Percentiles rank a stretch among this genome's conserved stretches.
These are phyloP conservation scores for Cardamine chenopodiifolia DNA, from an alignment of 345 rosid genomes.

Conservation along the genomic window DNA sequence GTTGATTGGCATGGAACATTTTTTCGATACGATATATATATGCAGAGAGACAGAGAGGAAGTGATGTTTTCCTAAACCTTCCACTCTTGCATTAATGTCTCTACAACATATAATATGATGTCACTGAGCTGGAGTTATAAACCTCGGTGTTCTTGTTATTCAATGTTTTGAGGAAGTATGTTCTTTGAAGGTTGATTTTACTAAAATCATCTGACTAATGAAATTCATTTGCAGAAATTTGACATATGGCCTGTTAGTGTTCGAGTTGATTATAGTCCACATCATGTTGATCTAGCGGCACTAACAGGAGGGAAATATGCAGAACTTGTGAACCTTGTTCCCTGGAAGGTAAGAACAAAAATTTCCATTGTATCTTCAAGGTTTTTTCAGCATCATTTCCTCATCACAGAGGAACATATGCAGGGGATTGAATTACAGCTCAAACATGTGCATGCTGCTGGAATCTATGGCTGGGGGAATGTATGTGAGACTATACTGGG, in stretches of 20 bases:
- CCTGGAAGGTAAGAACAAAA: constrained; percentile 80
- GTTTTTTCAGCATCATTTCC: constrained; percentile 23
- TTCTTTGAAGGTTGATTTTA: constrained; percentile 15
- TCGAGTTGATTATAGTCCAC: constrained; percentile 90
- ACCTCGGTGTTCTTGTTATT: constrained; percentile 12
- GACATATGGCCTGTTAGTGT: constrained; percentile 80
- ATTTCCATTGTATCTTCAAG: not conserved
- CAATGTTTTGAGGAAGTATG: not conserved
- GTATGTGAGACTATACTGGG: constrained; percentile 83
- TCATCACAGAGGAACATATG: constrained; percentile 42
- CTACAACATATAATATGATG: constrained; percentile 7
- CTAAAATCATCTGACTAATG: constrained; percentile 39
- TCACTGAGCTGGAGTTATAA: constrained; percentile 8
- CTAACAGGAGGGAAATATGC: constrained; percentile 81
- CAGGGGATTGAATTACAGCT: constrained; percentile 94
- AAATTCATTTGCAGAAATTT: constrained; percentile 65
- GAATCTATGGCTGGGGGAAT: constrained; percentile 82
- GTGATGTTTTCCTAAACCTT: not conserved
- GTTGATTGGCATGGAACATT: constrained; percentile 6
- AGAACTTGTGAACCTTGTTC: constrained; percentile 92
- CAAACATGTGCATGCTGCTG: constrained; percentile 86
- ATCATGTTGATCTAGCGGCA: constrained; percentile 87
- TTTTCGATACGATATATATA: not conserved
- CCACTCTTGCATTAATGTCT: not conserved
- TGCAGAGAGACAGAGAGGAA: not conserved